phyloP scores from a whole-genome alignment of 2,329 filamentous ascomycete genomes.

The Paramyrothecium roridum region DNA sequence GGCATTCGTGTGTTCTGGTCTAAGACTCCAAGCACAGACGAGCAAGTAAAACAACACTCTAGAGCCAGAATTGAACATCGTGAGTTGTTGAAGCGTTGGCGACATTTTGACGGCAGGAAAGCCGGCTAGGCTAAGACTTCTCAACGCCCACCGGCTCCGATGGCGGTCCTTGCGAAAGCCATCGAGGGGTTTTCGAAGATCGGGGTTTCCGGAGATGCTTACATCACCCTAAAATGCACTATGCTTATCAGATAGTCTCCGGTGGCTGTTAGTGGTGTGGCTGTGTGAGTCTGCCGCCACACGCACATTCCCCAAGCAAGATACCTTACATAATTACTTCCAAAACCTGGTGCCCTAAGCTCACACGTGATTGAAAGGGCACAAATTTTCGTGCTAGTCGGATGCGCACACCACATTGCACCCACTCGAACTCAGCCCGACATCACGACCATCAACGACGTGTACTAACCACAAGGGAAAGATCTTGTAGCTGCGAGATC shows the following conservation, averaged over 20 bases:
- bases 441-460: conserved; percentile 41
- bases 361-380: conserved; percentile 33
- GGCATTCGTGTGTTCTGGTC: too few species aligned
- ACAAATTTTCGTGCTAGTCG: conserved; percentile 28
- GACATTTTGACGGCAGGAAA: neutral
- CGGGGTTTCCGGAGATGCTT: neutral
- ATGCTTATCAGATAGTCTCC: neutral
- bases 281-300: conserved; percentile 7
- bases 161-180: neutral
- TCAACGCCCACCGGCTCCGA: neutral
- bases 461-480: conserved; percentile 35
- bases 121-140: neutral
- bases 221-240: neutral
- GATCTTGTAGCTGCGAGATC: conserved; percentile 42
- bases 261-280: conserved; percentile 2
- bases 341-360: conserved; percentile 18
- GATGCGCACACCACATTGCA: conserved; percentile 30
- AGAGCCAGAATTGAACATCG: too few species aligned
- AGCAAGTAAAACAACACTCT: too few species aligned
- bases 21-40: too few species aligned
- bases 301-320: neutral
- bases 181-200: neutral
- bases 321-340: neutral
- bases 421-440: conserved; percentile 29
- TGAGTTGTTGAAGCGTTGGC: neutral